Evolutionary conservation across 106 monocot species (phyloP), one percentile per base, ranked within the genome.

Genomic region (Allium fistulosum): DNA sequence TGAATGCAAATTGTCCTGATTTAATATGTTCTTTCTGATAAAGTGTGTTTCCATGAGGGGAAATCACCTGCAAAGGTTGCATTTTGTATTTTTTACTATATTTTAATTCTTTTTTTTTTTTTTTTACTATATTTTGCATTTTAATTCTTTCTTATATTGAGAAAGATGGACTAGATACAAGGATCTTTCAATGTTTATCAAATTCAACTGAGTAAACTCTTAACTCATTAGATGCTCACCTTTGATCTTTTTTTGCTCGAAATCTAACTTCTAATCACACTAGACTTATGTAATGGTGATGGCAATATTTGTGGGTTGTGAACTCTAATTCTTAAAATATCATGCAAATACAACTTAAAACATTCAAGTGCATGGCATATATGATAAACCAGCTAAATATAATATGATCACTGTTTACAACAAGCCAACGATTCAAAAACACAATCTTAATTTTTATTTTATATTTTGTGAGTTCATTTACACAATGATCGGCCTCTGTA

Each of bases 21-120:
- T 87, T 83, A 49, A 66, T 63, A 62, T 90, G 82, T 68, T 90
- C 84, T 46, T 76, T 74, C 49, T 87, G 73, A 75, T 90, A 83
- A 56, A 94, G 72, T 37, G 80, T 87, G 76, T 90, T 83, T 49
- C 94, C 94, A 63, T 79, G 90, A 49, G 90, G 94, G 62, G 94
- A 90, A 53, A 87, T 90, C 50, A 94, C 87, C 94, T 94, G 76
- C 61, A 62, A 62, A 12, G 57, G 58, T 17, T 15, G 16, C 15
- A 58, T 58, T 55, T 15, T 55, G 52, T 53, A 55, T 0, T 2
- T 12, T 11, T 6, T 55, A 3, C 11, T 55, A 2, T 55, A 55
- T 55, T 12, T 11, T 55, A 0, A 15, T 8, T 55, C 37, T 37
- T 37, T 5, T 52, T 52, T 52, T 52, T 7, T 11, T 52, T 0